These are phyloP conservation scores for Medicago ruthenica DNA, from an alignment of 306 rosid species.

Conservation along the genomic window DNA sequence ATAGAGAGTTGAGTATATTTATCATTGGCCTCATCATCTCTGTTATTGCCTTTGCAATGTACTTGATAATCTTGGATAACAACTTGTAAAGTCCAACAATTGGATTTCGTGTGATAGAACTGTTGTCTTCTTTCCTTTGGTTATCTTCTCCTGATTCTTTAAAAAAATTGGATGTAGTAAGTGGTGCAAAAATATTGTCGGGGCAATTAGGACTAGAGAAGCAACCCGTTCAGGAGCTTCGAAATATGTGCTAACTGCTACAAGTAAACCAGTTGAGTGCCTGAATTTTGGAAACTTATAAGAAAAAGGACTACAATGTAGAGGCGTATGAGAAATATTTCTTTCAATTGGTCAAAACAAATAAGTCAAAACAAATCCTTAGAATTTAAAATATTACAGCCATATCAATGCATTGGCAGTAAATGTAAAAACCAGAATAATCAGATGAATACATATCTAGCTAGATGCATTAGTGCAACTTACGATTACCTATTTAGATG, in stretches of 20 bases:
- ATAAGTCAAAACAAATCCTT: too few species aligned
- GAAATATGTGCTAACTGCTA: constrained; percentile 80
- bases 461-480: constrained; percentile 23
- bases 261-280: constrained; percentile 94
- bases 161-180: constrained; percentile 44
- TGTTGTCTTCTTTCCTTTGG: constrained; percentile 50
- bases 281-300: constrained; percentile 52
- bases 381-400: too few species aligned
- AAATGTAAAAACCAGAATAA: too few species aligned
- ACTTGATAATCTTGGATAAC: constrained; percentile 52
- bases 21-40: constrained; percentile 59
- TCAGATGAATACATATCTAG: background rate
- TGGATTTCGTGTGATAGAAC: constrained; percentile 48
- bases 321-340: constrained; percentile 30
- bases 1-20: constrained; percentile 57
- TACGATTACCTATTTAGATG: background rate
- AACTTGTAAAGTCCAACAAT: constrained; percentile 54
- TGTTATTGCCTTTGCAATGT: constrained; percentile 53
- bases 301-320: constrained; percentile 5
- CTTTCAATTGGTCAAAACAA: background rate
- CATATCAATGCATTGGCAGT: too few species aligned
- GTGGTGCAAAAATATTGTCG: constrained; percentile 86
- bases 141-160: constrained; percentile 49
- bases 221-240: constrained; percentile 91
- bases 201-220: constrained; percentile 85